phyloP scores from a whole-genome alignment of 352 stramenopile species.

The Pythium myriotylum region DNA sequence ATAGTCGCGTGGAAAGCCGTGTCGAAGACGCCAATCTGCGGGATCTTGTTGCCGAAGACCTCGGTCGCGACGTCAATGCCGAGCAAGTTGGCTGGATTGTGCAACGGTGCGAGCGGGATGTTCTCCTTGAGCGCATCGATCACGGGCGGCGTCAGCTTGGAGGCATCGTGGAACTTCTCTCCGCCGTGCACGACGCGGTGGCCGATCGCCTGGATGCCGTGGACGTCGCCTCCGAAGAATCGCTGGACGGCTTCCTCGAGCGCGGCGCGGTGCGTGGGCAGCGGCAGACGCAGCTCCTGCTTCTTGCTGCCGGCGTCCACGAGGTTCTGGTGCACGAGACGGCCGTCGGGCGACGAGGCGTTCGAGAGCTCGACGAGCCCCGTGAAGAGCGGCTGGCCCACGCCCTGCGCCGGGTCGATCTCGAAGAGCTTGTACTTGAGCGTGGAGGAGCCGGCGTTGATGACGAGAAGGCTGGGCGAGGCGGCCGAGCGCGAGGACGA shows the following conservation, averaged over 20 bases:
- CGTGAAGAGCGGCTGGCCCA: slow-evolving; percentile 65
- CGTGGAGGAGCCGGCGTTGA: slow-evolving; percentile 82
- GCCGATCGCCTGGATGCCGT: slow-evolving; percentile 73
- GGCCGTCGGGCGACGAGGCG: slow-evolving; percentile 52
- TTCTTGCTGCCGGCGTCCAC: slow-evolving; percentile 38
- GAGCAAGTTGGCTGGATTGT: slow-evolving; percentile 88
- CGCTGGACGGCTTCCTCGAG: slow-evolving; percentile 60
- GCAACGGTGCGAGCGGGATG: slow-evolving; percentile 72
- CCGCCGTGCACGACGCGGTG: slow-evolving; percentile 90
- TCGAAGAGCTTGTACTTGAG: slow-evolving; percentile 89
- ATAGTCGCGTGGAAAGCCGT: slow-evolving; percentile 91
- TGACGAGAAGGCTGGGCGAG: slow-evolving; percentile 48
- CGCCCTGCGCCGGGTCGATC: slow-evolving; percentile 30
- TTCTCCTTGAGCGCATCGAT: slow-evolving; percentile 62
- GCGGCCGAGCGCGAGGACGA: slow-evolving; percentile 3
- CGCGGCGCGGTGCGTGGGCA: slow-evolving; percentile 58
- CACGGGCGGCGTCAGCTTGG: slow-evolving; percentile 55
- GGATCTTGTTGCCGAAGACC: slow-evolving; percentile 60
- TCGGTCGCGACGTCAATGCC: slow-evolving; percentile 84
- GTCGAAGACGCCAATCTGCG: slow-evolving; percentile 90
- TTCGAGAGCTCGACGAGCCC: slow-evolving; percentile 81
- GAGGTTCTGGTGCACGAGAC: slow-evolving; percentile 71
- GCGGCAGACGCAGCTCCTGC: slow-evolving; percentile 48
- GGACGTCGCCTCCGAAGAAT: slow-evolving; percentile 59
- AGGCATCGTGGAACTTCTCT: slow-evolving; percentile 65